A percentile compares a stretch with the other conserved stretches of the same genome.
These are phyloP conservation scores for Anthracocystis panici-leucophaei DNA, from an alignment of 1,284 basidiomycete genomes.

Conservation along the genomic window DNA sequence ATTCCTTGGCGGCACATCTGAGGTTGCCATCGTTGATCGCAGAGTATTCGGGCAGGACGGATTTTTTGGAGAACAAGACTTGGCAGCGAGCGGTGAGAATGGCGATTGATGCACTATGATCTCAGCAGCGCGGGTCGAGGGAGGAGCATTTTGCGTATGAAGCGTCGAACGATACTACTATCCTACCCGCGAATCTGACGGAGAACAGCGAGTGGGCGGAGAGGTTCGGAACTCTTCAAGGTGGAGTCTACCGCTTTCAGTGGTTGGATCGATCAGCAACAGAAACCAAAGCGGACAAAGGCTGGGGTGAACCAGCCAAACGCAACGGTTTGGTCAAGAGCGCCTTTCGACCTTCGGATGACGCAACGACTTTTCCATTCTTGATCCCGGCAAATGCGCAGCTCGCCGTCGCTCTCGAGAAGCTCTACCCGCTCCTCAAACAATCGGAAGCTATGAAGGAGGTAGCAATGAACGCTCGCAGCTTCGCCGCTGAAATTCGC, in stretches of 20 bases:
- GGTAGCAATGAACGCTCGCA: conserved; percentile 21
- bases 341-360: conserved; percentile 57
- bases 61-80: conserved; percentile 45
- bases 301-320: conserved; percentile 54
- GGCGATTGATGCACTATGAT: conserved; percentile 42
- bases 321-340: conserved; percentile 54
- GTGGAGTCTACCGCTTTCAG: conserved; percentile 58
- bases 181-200: conserved; percentile 32
- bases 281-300: conserved; percentile 55
- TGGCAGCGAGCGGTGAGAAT: conserved; percentile 48
- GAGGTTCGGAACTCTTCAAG: conserved; percentile 40
- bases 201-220: conserved; percentile 35
- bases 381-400: conserved; percentile 58
- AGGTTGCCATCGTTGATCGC: conserved; percentile 38
- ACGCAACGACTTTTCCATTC: conserved; percentile 55
- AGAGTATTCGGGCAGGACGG: conserved; percentile 26
- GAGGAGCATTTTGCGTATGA: conserved; percentile 50
- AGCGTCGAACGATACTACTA: conserved; percentile 14
- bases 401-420: conserved; percentile 44
- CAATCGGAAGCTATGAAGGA: conserved; percentile 18
- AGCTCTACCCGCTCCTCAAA: conserved; percentile 27
- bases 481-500: conserved; percentile 41
- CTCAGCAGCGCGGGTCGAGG: conserved; percentile 44
- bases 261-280: conserved; percentile 40
- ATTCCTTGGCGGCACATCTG: conserved; percentile 48